These are phyloP conservation scores for Cladosporium sp. DNA, from an alignment of 2,329 filamentous ascomycete species.

Conservation along the genomic window DNA sequence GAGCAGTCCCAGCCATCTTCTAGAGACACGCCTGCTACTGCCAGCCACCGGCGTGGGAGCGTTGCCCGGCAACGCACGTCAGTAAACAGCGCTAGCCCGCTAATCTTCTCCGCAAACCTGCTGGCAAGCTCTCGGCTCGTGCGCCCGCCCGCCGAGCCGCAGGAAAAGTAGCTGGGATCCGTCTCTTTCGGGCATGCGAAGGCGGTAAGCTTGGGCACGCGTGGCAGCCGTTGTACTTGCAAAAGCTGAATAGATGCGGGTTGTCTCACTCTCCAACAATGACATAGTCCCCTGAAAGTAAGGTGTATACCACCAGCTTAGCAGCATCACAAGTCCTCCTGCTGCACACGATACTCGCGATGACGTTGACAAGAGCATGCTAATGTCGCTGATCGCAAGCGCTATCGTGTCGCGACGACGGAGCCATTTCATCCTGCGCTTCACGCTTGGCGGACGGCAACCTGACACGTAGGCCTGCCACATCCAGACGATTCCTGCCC, in stretches of 20 bases:
- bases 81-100: conserved; percentile 6
- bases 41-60: background rate
- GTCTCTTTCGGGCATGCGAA: background rate
- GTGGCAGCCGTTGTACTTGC: background rate
- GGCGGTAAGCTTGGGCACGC: background rate
- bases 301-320: too few relatives aligned
- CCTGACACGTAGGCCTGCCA: too few relatives aligned
- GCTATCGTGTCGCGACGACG: background rate
- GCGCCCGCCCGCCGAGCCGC: background rate
- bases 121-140: background rate
- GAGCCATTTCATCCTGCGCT: too few relatives aligned
- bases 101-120: background rate
- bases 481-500: too few relatives aligned
- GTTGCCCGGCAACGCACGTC: background rate
- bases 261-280: background rate
- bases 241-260: background rate
- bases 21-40: background rate
- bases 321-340: too few relatives aligned
- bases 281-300: background rate
- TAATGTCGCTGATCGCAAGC: background rate
- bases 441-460: too few relatives aligned
- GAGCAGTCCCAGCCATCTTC: conserved; percentile 8
- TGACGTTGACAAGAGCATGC: too few relatives aligned
- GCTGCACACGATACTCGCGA: too few relatives aligned
- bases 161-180: background rate